Evolutionary conservation across 208 protist species (phyloP), one percentile per base, ranked within the genome.

Genomic region (Eutreptiella sp.): DNA sequence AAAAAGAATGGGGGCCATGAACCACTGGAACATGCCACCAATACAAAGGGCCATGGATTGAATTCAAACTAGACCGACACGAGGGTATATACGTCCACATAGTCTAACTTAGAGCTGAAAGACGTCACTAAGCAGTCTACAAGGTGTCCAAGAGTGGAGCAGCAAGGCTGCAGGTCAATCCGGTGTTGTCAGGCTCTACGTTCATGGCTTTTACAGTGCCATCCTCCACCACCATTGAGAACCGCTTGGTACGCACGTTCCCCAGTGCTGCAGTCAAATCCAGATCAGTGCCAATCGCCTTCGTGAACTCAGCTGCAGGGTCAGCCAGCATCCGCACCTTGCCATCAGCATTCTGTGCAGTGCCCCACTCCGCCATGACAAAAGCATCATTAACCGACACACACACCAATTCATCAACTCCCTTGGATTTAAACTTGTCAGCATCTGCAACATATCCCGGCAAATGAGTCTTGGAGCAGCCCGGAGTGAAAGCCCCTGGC

Each of bases 401-500:
- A 47, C 66, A 73, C 0, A 23, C 43, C 16, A 74, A 61, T 4
- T 54, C 47, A 16, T 72, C 63, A 23, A 38, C 34, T 16, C 68
- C 63, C 45, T 48, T 48, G 29, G 36, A 34, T 39, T 72, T 72
- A 39, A 71, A 4, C 55, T 74, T 43, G 3, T 64, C 45, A 32
- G 26, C 41, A n/a, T 59, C 19, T 21, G 47, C 35, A 4, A 70
- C 63, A 38, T 63, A 73, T 23, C 63, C 67, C n/a, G 68, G 68
- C 11, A 72, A 16, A 42, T 74, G 68, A 4, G 34, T 45, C 21
- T 32, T 47, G 36, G 3, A 14, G 65, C 68, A 74, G 4, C 43
- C 61, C 14, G 68, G 68, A 4, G 68, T 74, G 46, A 73, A 74
- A 14, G 68, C 68, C 19, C 68, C 68, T 11, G 68, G 68, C 14